Base-by-base conservation (phyloP, 768 basidiomycete species). In the Infundibulicybe gibba region DNA sequence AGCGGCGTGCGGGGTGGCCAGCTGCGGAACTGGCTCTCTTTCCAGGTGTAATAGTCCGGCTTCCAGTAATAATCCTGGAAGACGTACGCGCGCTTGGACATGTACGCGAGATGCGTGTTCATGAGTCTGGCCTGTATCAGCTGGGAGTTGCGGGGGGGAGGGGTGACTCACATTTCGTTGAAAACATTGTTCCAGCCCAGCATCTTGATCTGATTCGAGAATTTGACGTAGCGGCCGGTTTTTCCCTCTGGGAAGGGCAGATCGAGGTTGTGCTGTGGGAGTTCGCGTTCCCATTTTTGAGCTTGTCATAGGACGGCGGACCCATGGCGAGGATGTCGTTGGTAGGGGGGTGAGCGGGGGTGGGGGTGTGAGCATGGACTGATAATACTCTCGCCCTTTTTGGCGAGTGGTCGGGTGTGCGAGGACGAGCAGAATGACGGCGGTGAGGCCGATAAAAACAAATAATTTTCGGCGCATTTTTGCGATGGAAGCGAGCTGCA, bases 171-270 rank as follows among this genome's bases (percentile, higher is more conserved):
- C 76, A 73, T 53, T 58, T 78, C 76, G 43, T 75, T 75, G 30
- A 79, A 55, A 43, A 68, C 68, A 53, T 79, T 79, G 54, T 78
- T 79, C 75, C 75, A 77, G 2, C 77, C 76, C 19, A 76, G 49
- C 20, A 54, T 49, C 41, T 67, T 59, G 13, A 68, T 57, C 45
- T 74, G 69, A 42, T 68, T 71, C 3, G 66, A 61, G 49, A 80
- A 79, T 33, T 70, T 67, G 42, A 78, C 69, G 48, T 76, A 80
- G 19, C 76, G 62, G 11, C 77, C 76, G 16, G 56, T 60, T 42
- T 57, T 59, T 0, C 79, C 79, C 49, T 79, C 76, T 0, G 79
- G 79, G 42, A 62, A 72, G 1, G 74, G 72, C 25, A 79, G 55
- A 41, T 68, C 60, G 14, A 72, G 55, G 43, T 76, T 62, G 50